phyloP scores from a whole-genome alignment of 495 filamentous ascomycete species.

The Penicillium atrosanguineum region DNA sequence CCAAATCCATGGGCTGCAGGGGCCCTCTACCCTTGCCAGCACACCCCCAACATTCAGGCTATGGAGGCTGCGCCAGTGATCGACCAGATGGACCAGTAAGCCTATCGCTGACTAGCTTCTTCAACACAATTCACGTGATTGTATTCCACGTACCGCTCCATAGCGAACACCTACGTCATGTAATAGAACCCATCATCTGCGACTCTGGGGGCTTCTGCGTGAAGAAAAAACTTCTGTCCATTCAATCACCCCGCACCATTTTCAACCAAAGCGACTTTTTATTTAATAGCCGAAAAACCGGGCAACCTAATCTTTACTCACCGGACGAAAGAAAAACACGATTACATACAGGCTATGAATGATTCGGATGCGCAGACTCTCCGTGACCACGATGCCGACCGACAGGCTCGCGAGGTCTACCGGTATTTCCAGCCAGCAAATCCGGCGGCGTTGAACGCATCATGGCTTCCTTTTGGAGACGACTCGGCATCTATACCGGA shows the following conservation, averaged over 20 bases:
- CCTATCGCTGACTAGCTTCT: no score
- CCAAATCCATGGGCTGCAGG: no score
- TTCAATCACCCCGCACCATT: neutral
- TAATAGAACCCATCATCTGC: no score
- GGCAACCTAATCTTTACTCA: neutral
- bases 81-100: no score
- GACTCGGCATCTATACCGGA: neutral
- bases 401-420: slow-evolving; percentile 44
- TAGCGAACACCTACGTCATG: no score
- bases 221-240: neutral
- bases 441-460: neutral
- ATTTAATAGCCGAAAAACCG: neutral
- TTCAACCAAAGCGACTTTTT: neutral
- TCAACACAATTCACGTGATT: no score
- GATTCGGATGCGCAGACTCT: neutral
- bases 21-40: no score
- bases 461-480: neutral
- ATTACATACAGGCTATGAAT: neutral
- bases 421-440: slow-evolving; percentile 43
- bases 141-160: no score
- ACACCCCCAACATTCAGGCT: no score
- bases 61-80: no score
- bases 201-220: no score
- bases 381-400: slow-evolving; percentile 26
- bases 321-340: neutral